These are phyloP conservation scores for Chaetoceros tenuissimus DNA, from an alignment of 108 stramenopile species.

Conservation along the genomic window DNA sequence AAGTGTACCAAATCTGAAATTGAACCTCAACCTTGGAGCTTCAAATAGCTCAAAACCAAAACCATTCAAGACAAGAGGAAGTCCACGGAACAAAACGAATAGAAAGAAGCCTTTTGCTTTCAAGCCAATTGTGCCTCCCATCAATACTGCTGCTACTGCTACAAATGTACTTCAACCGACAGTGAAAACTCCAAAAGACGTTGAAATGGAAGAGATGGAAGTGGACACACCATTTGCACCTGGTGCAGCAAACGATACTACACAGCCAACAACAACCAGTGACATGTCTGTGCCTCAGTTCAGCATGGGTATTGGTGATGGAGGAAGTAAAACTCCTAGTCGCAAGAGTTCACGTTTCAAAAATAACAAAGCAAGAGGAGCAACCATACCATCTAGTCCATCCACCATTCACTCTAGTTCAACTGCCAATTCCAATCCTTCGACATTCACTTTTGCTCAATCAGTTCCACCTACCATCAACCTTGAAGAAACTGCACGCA, in stretches of 20 bases:
- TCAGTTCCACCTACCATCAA: not conserved
- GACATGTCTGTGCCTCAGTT: no score
- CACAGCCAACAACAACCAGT: not conserved
- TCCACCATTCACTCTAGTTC: no score
- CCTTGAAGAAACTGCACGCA: not conserved
- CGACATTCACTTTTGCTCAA: not conserved
- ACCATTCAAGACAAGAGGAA: not conserved
- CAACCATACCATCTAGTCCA: not conserved
- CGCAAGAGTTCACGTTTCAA: not conserved
- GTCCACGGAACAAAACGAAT: not conserved
- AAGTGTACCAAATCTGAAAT: no score
- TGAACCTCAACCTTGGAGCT: not conserved
- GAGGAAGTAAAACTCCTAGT: constrained; percentile 9
- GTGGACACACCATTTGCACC: not conserved
- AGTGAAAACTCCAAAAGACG: not conserved
- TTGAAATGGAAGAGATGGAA: not conserved
- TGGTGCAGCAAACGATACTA: not conserved
- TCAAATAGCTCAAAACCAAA: not conserved
- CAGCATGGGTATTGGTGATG: constrained; percentile 10
- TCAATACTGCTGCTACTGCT: not conserved
- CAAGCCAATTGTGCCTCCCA: not conserved
- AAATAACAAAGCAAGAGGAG: constrained; percentile 6
- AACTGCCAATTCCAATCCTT: no score
- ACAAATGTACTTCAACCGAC: not conserved
- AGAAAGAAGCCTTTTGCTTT: not conserved